These are phyloP conservation scores for Diaporthe australafricana DNA, from an alignment of 2,329 filamentous ascomycete genomes.

Conservation along the genomic window DNA sequence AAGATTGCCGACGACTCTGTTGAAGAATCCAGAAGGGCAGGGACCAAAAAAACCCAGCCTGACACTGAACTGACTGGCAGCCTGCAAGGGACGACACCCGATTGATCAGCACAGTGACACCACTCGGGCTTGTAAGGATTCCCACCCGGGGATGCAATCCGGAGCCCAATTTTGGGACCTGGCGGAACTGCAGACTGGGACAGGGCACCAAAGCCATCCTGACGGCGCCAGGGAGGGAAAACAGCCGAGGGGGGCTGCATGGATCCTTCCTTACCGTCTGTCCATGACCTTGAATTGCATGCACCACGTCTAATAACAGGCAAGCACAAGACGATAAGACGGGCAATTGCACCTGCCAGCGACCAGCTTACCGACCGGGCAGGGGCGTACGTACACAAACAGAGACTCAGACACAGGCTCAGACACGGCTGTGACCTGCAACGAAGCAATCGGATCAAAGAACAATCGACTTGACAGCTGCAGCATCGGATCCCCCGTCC, in stretches of 20 bases:
- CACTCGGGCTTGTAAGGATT: neutral
- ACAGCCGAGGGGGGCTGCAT: constrained; percentile 23
- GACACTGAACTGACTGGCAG: constrained; percentile 6
- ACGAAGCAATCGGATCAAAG: neutral
- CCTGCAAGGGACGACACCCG: constrained; percentile 20
- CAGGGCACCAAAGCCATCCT: constrained; percentile 5
- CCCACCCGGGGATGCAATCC: constrained; percentile 14
- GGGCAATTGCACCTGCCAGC: neutral
- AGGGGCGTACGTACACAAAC: neutral
- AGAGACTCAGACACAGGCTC: neutral
- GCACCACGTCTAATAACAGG: neutral
- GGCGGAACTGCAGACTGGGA: constrained; percentile 16
- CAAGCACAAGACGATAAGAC: neutral
- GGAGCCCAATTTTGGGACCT: constrained; percentile 13
- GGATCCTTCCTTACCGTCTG: neutral
- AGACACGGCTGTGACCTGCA: neutral
- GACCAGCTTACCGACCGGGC: no score
- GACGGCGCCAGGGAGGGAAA: neutral
- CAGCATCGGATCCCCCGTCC: neutral
- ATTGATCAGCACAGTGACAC: constrained; percentile 19
- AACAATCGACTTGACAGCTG: neutral
- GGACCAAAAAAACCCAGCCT: neutral
- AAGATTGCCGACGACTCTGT: constrained; percentile 10
- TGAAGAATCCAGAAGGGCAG: no score
- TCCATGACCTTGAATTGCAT: neutral